Evolutionary conservation across 805 yeast genomes (phyloP).

Genomic region (Allodekkera sacchari): DNA sequence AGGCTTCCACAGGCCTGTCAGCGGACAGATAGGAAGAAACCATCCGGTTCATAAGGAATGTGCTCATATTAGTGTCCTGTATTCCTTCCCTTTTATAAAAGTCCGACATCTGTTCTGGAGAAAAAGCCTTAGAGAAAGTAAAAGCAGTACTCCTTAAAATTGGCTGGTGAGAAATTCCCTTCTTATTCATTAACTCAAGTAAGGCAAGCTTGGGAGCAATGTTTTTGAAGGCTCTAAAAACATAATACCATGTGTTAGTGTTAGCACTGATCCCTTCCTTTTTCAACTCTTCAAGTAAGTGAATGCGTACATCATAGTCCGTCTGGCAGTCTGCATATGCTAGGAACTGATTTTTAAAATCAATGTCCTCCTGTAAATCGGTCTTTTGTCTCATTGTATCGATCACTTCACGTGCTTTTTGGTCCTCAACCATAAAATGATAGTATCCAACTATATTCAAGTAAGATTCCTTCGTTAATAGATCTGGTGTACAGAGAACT

Average conservation of each 20-base stretch:
- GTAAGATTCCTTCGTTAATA: conserved; percentile 14
- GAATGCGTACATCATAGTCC: conserved; percentile 11
- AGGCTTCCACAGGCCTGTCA: conserved; percentile 11
- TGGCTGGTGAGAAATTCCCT: conserved; percentile 14
- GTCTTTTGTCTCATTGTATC: conserved; percentile 15
- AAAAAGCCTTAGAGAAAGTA: conserved; percentile 7
- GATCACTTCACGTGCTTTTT: conserved; percentile 10
- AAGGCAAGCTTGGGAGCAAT: conserved; percentile 12
- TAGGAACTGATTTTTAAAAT: conserved; percentile 20
- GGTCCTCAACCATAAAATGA: conserved; percentile 14
- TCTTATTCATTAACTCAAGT: conserved; percentile 17
- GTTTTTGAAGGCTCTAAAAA: conserved; percentile 13
- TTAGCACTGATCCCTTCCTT: conserved; percentile 11
- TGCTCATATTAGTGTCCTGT: conserved; percentile 2
- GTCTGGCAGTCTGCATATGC: conserved; percentile 11
- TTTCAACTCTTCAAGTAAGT: conserved; percentile 12
- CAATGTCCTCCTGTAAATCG: conserved; percentile 15
- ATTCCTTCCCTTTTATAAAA: conserved; percentile 10
- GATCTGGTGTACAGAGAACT: conserved; percentile 9
- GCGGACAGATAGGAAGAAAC: conserved; percentile 12
- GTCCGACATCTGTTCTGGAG: conserved; percentile 12
- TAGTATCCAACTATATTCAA: conserved; percentile 9
- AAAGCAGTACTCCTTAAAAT: conserved; percentile 12
- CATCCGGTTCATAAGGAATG: conserved; percentile 15
- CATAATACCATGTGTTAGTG: conserved; percentile 22